A percentile compares a stretch with the other conserved stretches of the same genome.
These are phyloP conservation scores for Apostasia ramifera DNA, from an alignment of 106 monocot genomes.

Conservation along the genomic window DNA sequence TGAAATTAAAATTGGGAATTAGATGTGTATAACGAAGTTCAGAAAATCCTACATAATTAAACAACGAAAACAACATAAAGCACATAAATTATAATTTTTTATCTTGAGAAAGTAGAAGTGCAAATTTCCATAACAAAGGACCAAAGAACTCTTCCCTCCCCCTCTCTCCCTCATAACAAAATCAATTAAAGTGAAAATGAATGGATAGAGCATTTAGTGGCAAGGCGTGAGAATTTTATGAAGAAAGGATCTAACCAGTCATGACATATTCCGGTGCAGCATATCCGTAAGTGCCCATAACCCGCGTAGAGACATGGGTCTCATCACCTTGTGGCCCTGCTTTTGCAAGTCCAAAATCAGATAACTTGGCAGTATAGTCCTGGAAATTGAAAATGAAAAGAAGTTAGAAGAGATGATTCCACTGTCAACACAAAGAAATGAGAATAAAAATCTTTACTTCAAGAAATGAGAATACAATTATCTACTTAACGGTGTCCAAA, in stretches of 20 bases:
- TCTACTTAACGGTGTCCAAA: slow-evolving; percentile 72
- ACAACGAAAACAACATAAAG: no score
- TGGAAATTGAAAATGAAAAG: slow-evolving; percentile 8
- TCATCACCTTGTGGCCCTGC: slow-evolving; percentile 88
- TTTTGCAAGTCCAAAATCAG: slow-evolving; percentile 96
- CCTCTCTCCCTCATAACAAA: no score
- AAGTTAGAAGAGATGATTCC: neutral
- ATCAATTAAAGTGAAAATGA: no score
- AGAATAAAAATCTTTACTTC: neutral
- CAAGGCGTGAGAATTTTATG: neutral
- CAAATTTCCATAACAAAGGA: no score
- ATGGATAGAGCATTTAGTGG: no score
- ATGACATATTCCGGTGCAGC: slow-evolving; percentile 96
- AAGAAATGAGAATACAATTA: neutral
- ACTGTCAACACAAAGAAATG: no score
- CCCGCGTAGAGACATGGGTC: slow-evolving; percentile 88
- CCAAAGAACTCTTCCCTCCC: no score
- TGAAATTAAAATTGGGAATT: no score
- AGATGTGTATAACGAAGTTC: no score
- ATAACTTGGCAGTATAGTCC: slow-evolving; percentile 88
- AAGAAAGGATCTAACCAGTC: slow-evolving; percentile 52
- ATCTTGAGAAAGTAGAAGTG: no score
- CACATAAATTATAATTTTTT: no score
- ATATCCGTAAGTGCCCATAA: slow-evolving; percentile 97
- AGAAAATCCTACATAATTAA: no score